Base-by-base conservation (phyloP, 78 protist genomes). In the Cavenderia fasciculata region DNA sequence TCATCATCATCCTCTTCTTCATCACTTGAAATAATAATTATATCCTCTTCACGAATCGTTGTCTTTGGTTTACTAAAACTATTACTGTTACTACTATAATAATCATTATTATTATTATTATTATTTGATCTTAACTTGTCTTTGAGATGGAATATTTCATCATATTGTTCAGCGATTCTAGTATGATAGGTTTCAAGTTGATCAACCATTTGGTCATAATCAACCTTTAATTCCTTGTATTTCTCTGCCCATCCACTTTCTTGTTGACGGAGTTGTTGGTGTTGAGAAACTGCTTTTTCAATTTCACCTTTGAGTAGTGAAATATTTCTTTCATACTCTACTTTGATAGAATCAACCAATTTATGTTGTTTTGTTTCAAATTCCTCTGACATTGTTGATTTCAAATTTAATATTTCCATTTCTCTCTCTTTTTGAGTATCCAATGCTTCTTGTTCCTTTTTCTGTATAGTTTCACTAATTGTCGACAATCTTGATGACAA, bases 21-120 rank as follows among this genome's bases (percentile, higher is more conserved):
- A n/a, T 63, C 72, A 40, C 72, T 63, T 34, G 72, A 63, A 38
- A 63, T 63, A 12, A 63, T 8, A 36, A 63, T 63, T 4, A 63
- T 38, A 7, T 63, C 72, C 2, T 43, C 33, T 47, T 63, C 72
- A 63, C n/a, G n/a, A n/a, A n/a, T n/a, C n/a, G n/a, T n/a, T n/a
- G n/a, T n/a, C n/a, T n/a, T n/a, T n/a, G n/a, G n/a, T n/a, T n/a
- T n/a, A n/a, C n/a, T n/a, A n/a, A n/a, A n/a, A n/a, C n/a, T n/a
- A n/a, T n/a, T n/a, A n/a, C n/a, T n/a, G n/a, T n/a, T n/a, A n/a
- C n/a, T n/a, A n/a, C n/a, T n/a, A n/a, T n/a, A n/a, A n/a, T n/a
- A n/a, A n/a, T n/a, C n/a, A n/a, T n/a, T n/a, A n/a, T n/a, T n/a
- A n/a, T n/a, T n/a, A n/a, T n/a, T n/a, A n/a, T n/a, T n/a, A n/a